Evolutionary conservation across 2,329 filamentous ascomycete species (phyloP).

Genomic region (Fusarium scirpi): DNA sequence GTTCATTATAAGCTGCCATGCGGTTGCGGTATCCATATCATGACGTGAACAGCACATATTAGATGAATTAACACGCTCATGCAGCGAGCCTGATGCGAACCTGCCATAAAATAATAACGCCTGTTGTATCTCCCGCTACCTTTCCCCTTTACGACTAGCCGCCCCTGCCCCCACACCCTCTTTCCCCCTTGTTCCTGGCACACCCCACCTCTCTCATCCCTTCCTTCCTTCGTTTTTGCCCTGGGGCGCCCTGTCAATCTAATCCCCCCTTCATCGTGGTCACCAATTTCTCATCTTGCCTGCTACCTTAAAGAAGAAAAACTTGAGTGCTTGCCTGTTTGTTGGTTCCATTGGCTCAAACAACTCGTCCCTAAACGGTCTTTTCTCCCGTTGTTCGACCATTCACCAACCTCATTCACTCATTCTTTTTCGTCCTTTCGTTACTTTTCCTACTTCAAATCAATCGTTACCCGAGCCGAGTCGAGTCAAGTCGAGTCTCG

Average conservation of each 20-base stretch:
- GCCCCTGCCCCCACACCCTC: constrained; percentile 27
- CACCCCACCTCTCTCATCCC: constrained; percentile 42
- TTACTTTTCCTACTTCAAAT: constrained; percentile 25
- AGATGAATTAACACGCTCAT: not conserved
- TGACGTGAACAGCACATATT: not conserved
- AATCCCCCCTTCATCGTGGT: constrained; percentile 47
- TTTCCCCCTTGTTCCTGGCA: constrained; percentile 30
- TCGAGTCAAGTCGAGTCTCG: constrained; percentile 21
- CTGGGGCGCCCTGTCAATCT: constrained; percentile 40
- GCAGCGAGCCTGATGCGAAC: constrained; percentile 3
- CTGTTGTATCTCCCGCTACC: constrained; percentile 14
- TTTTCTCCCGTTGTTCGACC: constrained; percentile 29
- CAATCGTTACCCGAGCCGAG: not conserved
- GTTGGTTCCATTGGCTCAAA: constrained; percentile 31
- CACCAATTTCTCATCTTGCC: constrained; percentile 47
- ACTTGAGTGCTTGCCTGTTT: constrained; percentile 22
- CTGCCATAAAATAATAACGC: constrained; percentile 20
- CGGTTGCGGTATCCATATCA: not conserved
- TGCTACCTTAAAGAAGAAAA: constrained; percentile 26
- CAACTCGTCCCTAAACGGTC: constrained; percentile 30
- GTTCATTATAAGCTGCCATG: not conserved
- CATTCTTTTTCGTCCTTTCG: constrained; percentile 29
- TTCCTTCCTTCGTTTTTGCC: constrained; percentile 29
- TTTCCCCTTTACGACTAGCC: constrained; percentile 33
- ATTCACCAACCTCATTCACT: constrained; percentile 33